Evolutionary conservation across 345 rosid species (phyloP), one percentile per base, ranked within the genome.

Genomic region (Aethionema arabicum): DNA sequence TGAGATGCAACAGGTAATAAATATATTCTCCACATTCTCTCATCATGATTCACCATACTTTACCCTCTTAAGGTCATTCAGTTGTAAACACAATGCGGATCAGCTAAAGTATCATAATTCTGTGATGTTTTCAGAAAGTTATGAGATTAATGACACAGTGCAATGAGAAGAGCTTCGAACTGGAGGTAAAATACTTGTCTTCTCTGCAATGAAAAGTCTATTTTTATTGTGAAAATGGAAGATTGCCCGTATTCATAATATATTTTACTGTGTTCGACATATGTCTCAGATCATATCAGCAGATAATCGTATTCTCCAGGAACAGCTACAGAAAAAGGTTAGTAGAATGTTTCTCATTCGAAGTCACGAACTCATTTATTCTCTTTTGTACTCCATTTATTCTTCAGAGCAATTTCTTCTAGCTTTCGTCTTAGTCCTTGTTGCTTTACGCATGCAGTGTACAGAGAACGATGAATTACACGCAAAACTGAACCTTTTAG

Each of bases 291-390:
- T 91, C 59, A 91, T 82, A 79, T 71, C 96, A 51, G 98, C 98
- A 38, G 98, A 91, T 68, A 91, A 91, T 64, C 96, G 91, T 41
- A 75, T 91, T 68, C 90, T 91, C 61, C 98, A 91, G 72, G 98
- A 91, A 54, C 98, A 91, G 56, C 70, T 91, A 76, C 95, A 84
- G 68, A 76, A 76, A 66, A 91, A 91, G 96, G 98, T 91, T 35
- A 39, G 31, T 45, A 15, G 12, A 14, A 4, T 12, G 7, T 47
- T 27, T 47, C 31, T 12, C 31, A 44, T 32, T 59, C 75, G 27
- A 62, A n/a, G 59, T 42, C 65, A 61, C 16, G 27, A 39, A 39
- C 52, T 13, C 55, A 3, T 35, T 21, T 21, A 14, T 15, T 51
- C 21, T 63, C 43, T 32, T 42, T 27, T 49, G 11, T 48, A 53